phyloP scores from a whole-genome alignment of 345 rosid species.

The Dipteronia dyeriana region DNA sequence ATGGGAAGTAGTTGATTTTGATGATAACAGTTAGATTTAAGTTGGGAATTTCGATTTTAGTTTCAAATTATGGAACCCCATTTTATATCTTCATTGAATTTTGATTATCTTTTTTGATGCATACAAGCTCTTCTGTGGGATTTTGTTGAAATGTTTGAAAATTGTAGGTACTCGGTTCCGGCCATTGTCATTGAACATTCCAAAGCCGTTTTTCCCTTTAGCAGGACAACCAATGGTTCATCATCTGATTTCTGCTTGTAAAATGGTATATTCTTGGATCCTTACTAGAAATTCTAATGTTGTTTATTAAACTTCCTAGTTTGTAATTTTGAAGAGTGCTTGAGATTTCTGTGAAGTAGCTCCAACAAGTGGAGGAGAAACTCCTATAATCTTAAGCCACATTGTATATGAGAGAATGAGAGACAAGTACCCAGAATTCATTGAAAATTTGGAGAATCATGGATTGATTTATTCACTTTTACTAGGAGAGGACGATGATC shows the following conservation, averaged over 20 bases:
- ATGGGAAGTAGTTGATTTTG: neutral
- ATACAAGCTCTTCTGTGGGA: neutral
- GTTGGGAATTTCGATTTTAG: neutral
- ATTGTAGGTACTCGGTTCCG: slow-evolving; percentile 80
- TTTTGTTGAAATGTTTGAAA: slow-evolving; percentile 12
- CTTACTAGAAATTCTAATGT: neutral
- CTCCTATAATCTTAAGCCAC: slow-evolving; percentile 86
- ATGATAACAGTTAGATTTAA: neutral
- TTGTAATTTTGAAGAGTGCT: slow-evolving; percentile 14
- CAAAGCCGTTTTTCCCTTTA: slow-evolving; percentile 89
- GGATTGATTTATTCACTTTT: slow-evolving; percentile 56
- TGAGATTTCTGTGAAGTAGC: slow-evolving; percentile 51
- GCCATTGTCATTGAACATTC: slow-evolving; percentile 84
- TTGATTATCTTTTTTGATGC: neutral
- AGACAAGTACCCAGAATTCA: slow-evolving; percentile 65
- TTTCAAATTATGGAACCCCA: neutral
- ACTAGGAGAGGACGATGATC: slow-evolving; percentile 72
- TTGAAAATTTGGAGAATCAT: slow-evolving; percentile 58
- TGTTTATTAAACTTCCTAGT: neutral
- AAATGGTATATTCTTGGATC: slow-evolving; percentile 54
- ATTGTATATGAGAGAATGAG: slow-evolving; percentile 74
- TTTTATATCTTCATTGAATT: neutral
- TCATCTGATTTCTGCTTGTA: slow-evolving; percentile 97
- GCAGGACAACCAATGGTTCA: slow-evolving; percentile 98
- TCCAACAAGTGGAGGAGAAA: slow-evolving; percentile 82